Percentiles rank a stretch among this genome's conserved stretches.
Conservation (phyloP, 75 land plant genomes). For the Sequoiadendron giganteum region DNA sequence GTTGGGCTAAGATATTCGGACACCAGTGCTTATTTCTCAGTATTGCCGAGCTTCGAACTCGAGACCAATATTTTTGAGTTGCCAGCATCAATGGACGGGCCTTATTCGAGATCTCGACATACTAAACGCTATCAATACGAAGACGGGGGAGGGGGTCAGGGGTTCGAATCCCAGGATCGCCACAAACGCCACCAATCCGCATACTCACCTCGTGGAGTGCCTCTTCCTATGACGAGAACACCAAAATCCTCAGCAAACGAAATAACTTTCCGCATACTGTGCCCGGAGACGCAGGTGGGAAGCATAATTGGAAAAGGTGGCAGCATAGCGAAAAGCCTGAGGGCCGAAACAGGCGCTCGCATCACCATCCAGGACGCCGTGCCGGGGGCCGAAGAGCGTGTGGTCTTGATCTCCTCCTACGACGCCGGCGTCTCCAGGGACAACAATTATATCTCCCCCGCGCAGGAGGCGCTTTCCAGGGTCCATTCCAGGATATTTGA, state of each 20-base stretch:
- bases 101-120: constrained; percentile 10
- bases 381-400: constrained; percentile 71
- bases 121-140: constrained; percentile 12
- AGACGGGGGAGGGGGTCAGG: neutral
- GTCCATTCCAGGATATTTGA: constrained; percentile 76
- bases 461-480: constrained; percentile 75
- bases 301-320: constrained; percentile 85
- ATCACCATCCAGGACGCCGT: constrained; percentile 63
- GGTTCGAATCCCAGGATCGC: neutral
- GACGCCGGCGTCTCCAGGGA: constrained; percentile 50
- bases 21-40: neutral
- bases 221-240: neutral
- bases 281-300: constrained; percentile 65
- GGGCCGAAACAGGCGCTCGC: constrained; percentile 83
- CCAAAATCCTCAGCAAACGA: neutral
- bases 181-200: constrained; percentile 6
- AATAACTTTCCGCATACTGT: constrained; percentile 56
- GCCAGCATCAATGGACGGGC: neutral
- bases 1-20: neutral
- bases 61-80: neutral
- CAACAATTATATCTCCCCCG: constrained; percentile 53
- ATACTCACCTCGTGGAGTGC: constrained; percentile 1
- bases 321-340: constrained; percentile 57
- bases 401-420: constrained; percentile 68
- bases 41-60: neutral